These are phyloP conservation scores for Beauveria pseudobassiana DNA, from an alignment of 2,329 filamentous ascomycete genomes.

Conservation along the genomic window DNA sequence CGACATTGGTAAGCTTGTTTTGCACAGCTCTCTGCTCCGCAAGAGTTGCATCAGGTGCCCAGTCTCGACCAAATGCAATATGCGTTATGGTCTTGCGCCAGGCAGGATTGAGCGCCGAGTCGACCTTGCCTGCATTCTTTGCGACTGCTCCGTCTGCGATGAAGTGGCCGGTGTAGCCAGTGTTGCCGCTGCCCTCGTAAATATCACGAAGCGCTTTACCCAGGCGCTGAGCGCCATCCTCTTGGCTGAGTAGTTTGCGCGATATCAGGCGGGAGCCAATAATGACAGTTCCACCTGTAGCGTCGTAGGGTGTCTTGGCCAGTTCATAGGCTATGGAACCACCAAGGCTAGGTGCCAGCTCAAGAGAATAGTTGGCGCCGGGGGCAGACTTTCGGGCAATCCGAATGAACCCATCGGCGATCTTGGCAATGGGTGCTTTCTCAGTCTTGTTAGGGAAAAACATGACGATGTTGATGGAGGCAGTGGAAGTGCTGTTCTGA, in stretches of 20 bases:
- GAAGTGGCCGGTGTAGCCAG: constrained; percentile 16
- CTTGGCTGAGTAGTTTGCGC: constrained; percentile 21
- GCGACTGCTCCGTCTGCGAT: constrained; percentile 13
- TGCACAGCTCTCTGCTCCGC: constrained; percentile 19
- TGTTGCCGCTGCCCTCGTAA: constrained; percentile 5
- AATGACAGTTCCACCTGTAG: constrained; percentile 17
- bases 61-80: constrained; percentile 20
- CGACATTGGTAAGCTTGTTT: constrained; percentile 22
- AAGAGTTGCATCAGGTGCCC: constrained; percentile 20
- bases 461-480: constrained; percentile 1
- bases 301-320: constrained; percentile 13
- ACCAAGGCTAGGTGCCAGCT: not conserved
- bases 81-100: constrained; percentile 33
- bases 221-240: constrained; percentile 17
- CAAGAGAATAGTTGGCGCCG: not conserved
- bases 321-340: constrained; percentile 11
- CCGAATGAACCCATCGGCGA: constrained; percentile 2
- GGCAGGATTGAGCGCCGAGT: constrained; percentile 32
- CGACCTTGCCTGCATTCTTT: constrained; percentile 18
- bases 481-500: constrained; percentile 5
- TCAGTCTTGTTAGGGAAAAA: constrained; percentile 13
- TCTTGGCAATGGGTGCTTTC: constrained; percentile 1
- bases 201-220: constrained; percentile 17
- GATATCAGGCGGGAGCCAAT: constrained; percentile 16
- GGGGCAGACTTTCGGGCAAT: not conserved